Conservation (phyloP, 1,139 yeast genomes). For the Zygoascus meyerae region DNA sequence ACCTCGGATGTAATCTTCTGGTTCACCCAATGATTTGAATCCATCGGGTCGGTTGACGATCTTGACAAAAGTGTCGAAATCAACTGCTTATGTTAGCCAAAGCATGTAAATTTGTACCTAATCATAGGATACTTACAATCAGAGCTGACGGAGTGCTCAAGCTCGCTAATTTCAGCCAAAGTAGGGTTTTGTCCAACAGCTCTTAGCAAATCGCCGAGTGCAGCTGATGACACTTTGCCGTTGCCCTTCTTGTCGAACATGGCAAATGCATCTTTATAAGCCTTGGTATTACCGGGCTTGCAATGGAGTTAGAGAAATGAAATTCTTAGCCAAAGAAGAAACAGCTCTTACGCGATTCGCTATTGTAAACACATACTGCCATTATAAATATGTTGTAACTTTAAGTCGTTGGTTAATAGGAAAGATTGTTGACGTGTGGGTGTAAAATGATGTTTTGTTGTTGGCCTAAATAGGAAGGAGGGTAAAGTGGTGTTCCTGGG, state of each 20-base stretch:
- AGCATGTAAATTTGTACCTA: not conserved
- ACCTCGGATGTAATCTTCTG: conserved; percentile 94
- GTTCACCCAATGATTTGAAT: conserved; percentile 83
- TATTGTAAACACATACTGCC: conserved; percentile 8
- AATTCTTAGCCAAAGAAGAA: too few species aligned
- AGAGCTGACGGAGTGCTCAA: conserved; percentile 45
- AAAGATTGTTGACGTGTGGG: conserved; percentile 8
- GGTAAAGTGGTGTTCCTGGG: conserved; percentile 1
- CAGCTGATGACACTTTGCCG: conserved; percentile 82
- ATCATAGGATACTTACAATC: conserved; percentile 31
- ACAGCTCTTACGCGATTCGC: too few species aligned
- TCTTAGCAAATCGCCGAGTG: conserved; percentile 87
- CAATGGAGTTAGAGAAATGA: not conserved
- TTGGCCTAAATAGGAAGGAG: conserved; percentile 6
- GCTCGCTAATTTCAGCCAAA: conserved; percentile 73
- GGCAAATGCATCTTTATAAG: conserved; percentile 95
- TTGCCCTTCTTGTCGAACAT: conserved; percentile 95
- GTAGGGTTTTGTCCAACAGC: conserved; percentile 99
- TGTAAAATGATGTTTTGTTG: conserved; percentile 5
- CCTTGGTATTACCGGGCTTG: conserved; percentile 40
- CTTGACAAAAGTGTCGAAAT: conserved; percentile 71
- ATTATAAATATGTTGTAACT: not conserved
- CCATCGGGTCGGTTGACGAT: conserved; percentile 85
- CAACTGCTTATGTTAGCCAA: conserved; percentile 32
- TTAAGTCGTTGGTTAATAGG: not conserved